A percentile compares a stretch with the other conserved stretches of the same genome.
Evolutionary conservation across 306 rosid species (phyloP).

Genomic region (Vigna nakashimae): DNA sequence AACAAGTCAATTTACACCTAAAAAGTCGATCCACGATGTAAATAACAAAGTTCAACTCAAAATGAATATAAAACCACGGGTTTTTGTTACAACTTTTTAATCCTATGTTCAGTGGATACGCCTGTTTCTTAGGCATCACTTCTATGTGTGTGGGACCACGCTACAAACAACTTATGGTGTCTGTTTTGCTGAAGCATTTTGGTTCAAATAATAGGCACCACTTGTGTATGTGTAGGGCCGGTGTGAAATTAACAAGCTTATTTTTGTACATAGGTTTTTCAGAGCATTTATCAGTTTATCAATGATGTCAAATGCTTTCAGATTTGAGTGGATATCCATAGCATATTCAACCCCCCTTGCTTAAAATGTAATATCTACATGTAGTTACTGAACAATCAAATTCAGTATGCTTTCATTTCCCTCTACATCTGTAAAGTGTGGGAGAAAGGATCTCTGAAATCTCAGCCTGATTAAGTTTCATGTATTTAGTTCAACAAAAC

Average conservation of each 20-base stretch:
- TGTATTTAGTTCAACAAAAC: neutral
- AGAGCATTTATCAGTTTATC: neutral
- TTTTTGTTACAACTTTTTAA: neutral
- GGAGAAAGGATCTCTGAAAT: constrained; percentile 31
- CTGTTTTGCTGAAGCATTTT: constrained; percentile 1
- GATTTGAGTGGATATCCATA: constrained; percentile 19
- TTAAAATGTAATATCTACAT: neutral
- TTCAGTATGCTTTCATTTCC: constrained; percentile 27
- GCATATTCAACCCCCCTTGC: neutral
- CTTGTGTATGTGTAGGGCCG: constrained; percentile 34
- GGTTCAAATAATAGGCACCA: constrained; percentile 35
- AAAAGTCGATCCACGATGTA: neutral
- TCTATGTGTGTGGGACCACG: constrained; percentile 36
- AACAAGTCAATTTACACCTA: constrained; percentile 26
- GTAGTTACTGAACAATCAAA: neutral
- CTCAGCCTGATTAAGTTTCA: constrained; percentile 17
- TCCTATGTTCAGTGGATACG: neutral
- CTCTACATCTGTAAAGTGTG: constrained; percentile 28
- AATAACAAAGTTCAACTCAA: constrained; percentile 9
- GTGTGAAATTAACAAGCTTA: constrained; percentile 25
- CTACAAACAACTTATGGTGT: constrained; percentile 35
- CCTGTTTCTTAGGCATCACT: constrained; percentile 5
- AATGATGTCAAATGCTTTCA: constrained; percentile 3
- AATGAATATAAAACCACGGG: neutral
- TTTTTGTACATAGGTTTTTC: neutral